A percentile compares a stretch with the other conserved stretches of the same genome.
These are phyloP conservation scores for Magnaporthiopsis poae DNA, from an alignment of 2,329 filamentous ascomycete genomes.

Conservation along the genomic window DNA sequence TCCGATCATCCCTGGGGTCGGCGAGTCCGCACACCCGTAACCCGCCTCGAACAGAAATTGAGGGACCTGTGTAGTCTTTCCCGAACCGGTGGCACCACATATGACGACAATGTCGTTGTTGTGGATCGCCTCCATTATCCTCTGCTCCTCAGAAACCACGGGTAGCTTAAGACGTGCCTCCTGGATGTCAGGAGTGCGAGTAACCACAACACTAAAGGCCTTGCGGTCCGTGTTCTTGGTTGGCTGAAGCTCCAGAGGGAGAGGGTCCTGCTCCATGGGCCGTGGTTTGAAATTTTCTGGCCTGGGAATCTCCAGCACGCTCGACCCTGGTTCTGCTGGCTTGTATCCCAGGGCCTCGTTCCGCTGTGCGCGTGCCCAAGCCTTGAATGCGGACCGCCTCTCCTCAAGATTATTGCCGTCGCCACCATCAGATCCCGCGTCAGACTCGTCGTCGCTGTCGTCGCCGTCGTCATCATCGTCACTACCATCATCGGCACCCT, in stretches of 20 bases:
- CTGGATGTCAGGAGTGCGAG: conserved; percentile 64
- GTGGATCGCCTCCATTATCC: conserved; percentile 94
- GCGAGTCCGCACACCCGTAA: conserved; percentile 68
- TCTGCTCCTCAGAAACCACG: conserved; percentile 89
- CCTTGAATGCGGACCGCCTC: conserved; percentile 66
- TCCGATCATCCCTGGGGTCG: conserved; percentile 84
- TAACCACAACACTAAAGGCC: conserved; percentile 64
- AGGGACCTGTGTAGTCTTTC: conserved; percentile 94
- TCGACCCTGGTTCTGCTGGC: conserved; percentile 31
- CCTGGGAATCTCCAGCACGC: conserved; percentile 42
- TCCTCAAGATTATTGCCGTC: conserved; percentile 22
- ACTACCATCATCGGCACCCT: conserved; percentile 18
- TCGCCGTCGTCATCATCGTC: conserved; percentile 22
- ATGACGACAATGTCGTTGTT: conserved; percentile 83
- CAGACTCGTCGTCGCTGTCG: conserved; percentile 17
- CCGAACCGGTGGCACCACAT: conserved; percentile 89
- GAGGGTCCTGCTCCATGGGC: conserved; percentile 58
- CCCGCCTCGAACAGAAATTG: conserved; percentile 93
- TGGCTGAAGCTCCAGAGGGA: conserved; percentile 56
- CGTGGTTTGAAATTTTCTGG: conserved; percentile 56
- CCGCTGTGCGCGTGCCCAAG: conserved; percentile 58
- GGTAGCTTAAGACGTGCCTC: conserved; percentile 69
- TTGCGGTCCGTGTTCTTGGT: conserved; percentile 55
- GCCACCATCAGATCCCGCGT: conserved; percentile 17
- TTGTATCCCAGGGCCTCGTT: conserved; percentile 69